Percentiles rank a stretch among this genome's conserved stretches.
These are phyloP conservation scores for Diaporthe vaccinii DNA, from an alignment of 2,329 filamentous ascomycete genomes.

Conservation along the genomic window DNA sequence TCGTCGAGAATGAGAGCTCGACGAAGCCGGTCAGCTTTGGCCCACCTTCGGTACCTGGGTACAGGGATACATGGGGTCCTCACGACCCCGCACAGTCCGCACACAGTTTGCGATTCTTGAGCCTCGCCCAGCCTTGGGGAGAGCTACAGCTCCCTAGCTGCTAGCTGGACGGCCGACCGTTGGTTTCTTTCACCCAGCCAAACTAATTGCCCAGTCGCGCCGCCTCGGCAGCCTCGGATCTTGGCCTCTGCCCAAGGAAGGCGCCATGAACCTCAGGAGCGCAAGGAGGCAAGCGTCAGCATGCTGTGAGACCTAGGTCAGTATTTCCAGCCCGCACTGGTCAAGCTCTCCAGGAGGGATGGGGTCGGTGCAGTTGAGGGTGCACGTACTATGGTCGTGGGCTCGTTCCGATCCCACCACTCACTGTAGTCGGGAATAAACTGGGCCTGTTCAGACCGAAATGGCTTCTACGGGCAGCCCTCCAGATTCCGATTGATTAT, in stretches of 20 bases:
- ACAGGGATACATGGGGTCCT: not conserved
- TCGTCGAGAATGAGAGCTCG: not conserved
- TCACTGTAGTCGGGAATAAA: not conserved
- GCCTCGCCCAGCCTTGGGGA: conserved; percentile 13
- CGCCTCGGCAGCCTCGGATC: conserved; percentile 37
- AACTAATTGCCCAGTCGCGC: conserved; percentile 12
- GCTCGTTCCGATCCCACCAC: conserved; percentile 14
- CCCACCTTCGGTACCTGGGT: not conserved
- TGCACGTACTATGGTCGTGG: conserved; percentile 5
- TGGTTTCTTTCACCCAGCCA: not conserved
- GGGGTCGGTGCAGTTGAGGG: not conserved
- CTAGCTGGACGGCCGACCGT: conserved; percentile 5
- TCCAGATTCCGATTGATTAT: conserved; percentile 2
- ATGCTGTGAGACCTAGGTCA: conserved; percentile 5
- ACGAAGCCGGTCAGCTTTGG: not conserved
- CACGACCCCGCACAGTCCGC: conserved; percentile 12
- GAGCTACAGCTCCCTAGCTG: conserved; percentile 6
- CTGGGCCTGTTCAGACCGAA: conserved; percentile 12
- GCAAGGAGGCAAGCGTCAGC: not conserved
- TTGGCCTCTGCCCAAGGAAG: conserved; percentile 8
- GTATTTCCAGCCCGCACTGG: not conserved
- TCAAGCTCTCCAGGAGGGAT: not conserved
- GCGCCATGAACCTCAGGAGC: not conserved
- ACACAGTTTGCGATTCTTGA: not conserved
- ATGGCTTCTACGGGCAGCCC: not conserved